Evolutionary conservation across 495 filamentous ascomycete genomes (phyloP).

Genomic region (Xylaria nigripes): DNA sequence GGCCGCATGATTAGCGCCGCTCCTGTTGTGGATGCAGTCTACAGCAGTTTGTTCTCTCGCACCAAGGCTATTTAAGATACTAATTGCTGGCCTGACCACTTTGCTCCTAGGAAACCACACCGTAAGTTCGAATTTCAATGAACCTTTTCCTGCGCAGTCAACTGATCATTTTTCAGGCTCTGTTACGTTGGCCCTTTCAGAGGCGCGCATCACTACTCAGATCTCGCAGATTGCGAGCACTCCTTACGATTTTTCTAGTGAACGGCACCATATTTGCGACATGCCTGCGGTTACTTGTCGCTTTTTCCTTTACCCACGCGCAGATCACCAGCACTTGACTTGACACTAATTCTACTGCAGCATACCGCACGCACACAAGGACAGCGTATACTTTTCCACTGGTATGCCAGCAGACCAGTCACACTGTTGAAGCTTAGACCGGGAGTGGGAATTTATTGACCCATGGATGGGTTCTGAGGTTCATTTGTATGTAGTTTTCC

Average conservation of each 20-base stretch:
- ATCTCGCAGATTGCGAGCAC: conserved; percentile 1
- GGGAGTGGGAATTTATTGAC: background rate
- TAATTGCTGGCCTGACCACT: conserved; percentile 39
- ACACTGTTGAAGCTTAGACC: conserved; percentile 9
- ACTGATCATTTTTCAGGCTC: background rate
- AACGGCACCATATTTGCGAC: conserved; percentile 2
- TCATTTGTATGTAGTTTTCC: conserved; percentile 7
- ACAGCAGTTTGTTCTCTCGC: conserved; percentile 91
- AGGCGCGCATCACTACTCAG: background rate
- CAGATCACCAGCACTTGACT: conserved; percentile 11
- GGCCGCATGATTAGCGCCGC: conserved; percentile 83
- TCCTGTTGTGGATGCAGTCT: conserved; percentile 95
- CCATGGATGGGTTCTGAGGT: background rate
- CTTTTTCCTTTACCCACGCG: conserved; percentile 9
- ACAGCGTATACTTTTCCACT: conserved; percentile 5
- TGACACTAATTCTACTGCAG: conserved; percentile 15
- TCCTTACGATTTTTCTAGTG: background rate
- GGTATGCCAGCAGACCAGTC: conserved; percentile 11
- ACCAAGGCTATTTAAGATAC: conserved; percentile 61
- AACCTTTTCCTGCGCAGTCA: background rate
- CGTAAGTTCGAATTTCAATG: conserved; percentile 17
- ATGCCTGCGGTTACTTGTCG: conserved; percentile 8
- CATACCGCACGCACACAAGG: conserved; percentile 5
- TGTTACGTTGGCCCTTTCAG: conserved; percentile 4
- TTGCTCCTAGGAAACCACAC: conserved; percentile 32